Evolutionary conservation across 305 asterid species (phyloP), one percentile per base, ranked within the genome.

Genomic region (Coffea humblotiana): DNA sequence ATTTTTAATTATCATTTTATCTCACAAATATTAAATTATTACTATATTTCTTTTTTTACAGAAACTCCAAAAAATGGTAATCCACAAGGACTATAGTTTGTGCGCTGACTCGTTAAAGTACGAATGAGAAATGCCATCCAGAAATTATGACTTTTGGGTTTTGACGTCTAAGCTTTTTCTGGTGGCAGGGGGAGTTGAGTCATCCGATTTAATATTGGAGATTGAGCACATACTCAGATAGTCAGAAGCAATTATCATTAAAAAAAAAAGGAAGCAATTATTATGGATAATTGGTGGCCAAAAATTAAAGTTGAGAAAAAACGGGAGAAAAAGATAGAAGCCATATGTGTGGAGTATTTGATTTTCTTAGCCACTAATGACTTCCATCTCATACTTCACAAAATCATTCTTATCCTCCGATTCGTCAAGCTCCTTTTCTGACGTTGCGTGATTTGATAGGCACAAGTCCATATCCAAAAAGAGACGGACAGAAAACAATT

Each of bases 351-450:
- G 0, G 15, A 52, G 56, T 25, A 16, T 12, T 68, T 25, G 14
- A 77, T 68, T 67, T 78, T 54, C 56, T 23, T 40, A 25, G 47
- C 6, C 45, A 56, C n/a, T 67, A 71, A 77, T 77, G 68, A 63
- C 76, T 74, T 80, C 83, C 83, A 21, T 67, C 79, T 80, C 83
- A 80, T 21, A 63, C 72, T 64, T 23, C 74, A 79, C 71, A 65
- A 73, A 73, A 21, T 16, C 47, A 29, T 60, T 75, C 13, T 12
- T 15, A 25, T 61, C 10, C 8, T 45, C 7, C 58, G 23, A 74
- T 19, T 37, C 32, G 67, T 35, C 43, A 11, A 64, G 25, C 43
- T 13, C 15, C 5, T 12, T 63, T 25, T 13, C 54, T 9, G 14
- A n/a, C 35, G 16, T 58, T 58, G 12, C 27, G 21, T 58, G n/a